Evolutionary conservation across 208 protist species (phyloP).

Genomic region (Trypanosoma boissoni): DNA sequence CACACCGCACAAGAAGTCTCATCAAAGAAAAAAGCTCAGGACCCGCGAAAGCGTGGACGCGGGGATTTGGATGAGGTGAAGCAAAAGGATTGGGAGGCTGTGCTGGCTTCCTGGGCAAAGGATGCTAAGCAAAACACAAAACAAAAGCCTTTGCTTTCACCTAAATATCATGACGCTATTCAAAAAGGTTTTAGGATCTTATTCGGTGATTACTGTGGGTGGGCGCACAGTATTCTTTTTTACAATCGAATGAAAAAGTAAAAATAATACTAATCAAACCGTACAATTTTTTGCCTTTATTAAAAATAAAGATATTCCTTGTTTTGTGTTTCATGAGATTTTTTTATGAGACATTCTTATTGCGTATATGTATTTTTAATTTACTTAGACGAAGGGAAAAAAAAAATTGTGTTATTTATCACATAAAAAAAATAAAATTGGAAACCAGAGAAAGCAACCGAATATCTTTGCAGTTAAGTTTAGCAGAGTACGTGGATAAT

Average conservation of each 20-base stretch:
- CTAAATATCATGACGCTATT: conserved; percentile 70
- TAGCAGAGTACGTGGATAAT: no score
- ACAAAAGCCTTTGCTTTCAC: conserved; percentile 29
- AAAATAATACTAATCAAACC: background rate
- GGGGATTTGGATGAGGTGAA: conserved; percentile 7
- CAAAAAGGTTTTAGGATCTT: conserved; percentile 52
- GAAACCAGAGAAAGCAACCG: no score
- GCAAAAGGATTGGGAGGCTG: conserved; percentile 1
- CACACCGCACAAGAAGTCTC: background rate
- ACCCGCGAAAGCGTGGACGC: no score
- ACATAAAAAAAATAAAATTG: no score
- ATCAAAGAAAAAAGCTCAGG: background rate
- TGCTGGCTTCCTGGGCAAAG: conserved; percentile 14
- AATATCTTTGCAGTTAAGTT: no score
- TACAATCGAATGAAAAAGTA: conserved; percentile 40
- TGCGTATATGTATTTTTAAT: no score
- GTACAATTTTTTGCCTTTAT: background rate
- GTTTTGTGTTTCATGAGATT: conserved; percentile 9
- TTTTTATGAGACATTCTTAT: no score
- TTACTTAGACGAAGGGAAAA: no score
- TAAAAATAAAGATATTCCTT: conserved; percentile 2
- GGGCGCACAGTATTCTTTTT: conserved; percentile 78
- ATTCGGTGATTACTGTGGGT: conserved; percentile 67
- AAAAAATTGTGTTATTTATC: no score
- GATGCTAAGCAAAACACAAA: conserved; percentile 9